Percentiles rank a stretch among this genome's conserved stretches.
Evolutionary conservation across 768 basidiomycete species (phyloP).

Genomic region (Pholiota microspora): DNA sequence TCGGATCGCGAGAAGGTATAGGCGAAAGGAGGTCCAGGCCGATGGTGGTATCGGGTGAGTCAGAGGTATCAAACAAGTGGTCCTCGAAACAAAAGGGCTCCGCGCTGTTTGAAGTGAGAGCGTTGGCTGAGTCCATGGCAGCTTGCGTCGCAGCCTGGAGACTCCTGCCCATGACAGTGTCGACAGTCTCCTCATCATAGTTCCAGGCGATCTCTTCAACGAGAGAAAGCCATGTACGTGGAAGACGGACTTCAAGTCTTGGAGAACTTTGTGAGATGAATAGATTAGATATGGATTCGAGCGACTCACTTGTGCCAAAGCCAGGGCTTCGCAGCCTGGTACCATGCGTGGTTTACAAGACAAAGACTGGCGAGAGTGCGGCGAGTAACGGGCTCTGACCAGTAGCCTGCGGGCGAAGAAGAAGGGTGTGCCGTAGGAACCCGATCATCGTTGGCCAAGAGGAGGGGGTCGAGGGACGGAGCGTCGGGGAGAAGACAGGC

Average conservation of each 20-base stretch:
- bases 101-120: conserved; percentile 33
- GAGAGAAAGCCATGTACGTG: conserved; percentile 80
- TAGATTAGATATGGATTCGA: not conserved
- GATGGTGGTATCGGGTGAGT: conserved; percentile 67
- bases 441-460: conserved; percentile 37
- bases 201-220: conserved; percentile 78
- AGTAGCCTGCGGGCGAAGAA: conserved; percentile 67
- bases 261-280: not conserved
- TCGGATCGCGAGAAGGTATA: conserved; percentile 78
- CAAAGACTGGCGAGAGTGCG: conserved; percentile 69
- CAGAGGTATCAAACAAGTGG: conserved; percentile 55
- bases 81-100: conserved; percentile 55
- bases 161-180: conserved; percentile 61
- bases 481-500: conserved; percentile 53
- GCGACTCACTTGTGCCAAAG: conserved; percentile 65
- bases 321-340: conserved; percentile 84
- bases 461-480: conserved; percentile 71
- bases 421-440: conserved; percentile 68
- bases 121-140: conserved; percentile 47
- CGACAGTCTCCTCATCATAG: conserved; percentile 65
- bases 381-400: conserved; percentile 66
- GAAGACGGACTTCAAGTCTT: conserved; percentile 76
- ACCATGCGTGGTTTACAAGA: conserved; percentile 76
- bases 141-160: conserved; percentile 66
- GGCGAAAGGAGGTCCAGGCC: conserved; percentile 77